Percentiles rank a stretch among this genome's conserved stretches.
phyloP scores from a whole-genome alignment of 768 basidiomycete species.

The Tricholoma sp. region DNA sequence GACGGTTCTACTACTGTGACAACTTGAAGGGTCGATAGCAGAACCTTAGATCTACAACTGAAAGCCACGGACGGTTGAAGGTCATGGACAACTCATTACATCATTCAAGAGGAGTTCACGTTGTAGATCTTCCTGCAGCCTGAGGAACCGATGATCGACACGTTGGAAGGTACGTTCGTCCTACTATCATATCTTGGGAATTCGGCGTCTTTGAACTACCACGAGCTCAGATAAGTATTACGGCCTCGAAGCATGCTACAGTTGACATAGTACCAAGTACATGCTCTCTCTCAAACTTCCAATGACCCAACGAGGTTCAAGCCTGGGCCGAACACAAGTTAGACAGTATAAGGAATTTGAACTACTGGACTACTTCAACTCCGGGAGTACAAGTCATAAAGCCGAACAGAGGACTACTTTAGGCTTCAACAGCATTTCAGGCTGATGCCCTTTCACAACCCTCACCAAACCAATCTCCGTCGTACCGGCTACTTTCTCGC shows the following conservation, averaged over 20 bases:
- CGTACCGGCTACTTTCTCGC: conserved; percentile 2
- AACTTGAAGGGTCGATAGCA: too few species aligned
- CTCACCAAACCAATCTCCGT: conserved; percentile 4
- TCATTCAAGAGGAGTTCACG: background rate
- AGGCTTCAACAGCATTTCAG: conserved; percentile 1
- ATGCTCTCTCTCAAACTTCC: background rate
- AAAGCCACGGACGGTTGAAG: background rate
- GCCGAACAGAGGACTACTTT: conserved; percentile 6
- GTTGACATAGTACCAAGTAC: background rate
- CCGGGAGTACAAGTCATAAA: background rate
- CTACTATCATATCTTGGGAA: too few species aligned
- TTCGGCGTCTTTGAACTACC: too few species aligned
- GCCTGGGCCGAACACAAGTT: too few species aligned
- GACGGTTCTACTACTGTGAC: background rate
- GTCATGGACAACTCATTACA: background rate
- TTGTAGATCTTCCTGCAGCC: background rate
- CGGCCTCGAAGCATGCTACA: background rate
- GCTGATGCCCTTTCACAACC: background rate
- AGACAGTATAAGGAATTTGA: background rate
- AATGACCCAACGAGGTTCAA: background rate
- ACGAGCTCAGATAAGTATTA: background rate
- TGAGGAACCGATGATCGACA: too few species aligned
- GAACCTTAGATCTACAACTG: background rate
- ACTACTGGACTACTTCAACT: background rate
- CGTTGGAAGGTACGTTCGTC: too few species aligned